Evolutionary conservation across 148 eudicot species (phyloP).

Genomic region (Persicaria tinctoria): DNA sequence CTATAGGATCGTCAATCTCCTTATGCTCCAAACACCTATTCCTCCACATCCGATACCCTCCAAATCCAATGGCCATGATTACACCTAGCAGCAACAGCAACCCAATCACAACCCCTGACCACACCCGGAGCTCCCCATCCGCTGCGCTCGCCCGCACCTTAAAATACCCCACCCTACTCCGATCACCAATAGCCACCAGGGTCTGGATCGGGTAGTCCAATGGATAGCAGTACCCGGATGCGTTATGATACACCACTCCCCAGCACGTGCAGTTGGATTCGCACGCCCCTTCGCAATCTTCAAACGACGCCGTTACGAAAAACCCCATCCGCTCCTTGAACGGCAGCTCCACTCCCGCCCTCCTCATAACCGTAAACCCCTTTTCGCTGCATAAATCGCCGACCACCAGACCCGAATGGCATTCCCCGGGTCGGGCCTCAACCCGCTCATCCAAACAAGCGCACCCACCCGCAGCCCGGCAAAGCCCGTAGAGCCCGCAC

Average conservation of each 20-base stretch:
- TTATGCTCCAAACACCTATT: slow-evolving; percentile 44
- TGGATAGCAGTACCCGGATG: slow-evolving; percentile 68
- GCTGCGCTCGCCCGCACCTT: slow-evolving; percentile 61
- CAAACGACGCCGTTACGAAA: slow-evolving; percentile 30
- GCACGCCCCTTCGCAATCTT: slow-evolving; percentile 55
- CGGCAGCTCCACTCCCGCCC: slow-evolving; percentile 55
- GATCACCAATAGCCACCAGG: slow-evolving; percentile 54
- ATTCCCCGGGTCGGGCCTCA: slow-evolving; percentile 36
- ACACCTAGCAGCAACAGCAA: slow-evolving; percentile 30
- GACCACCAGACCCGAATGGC: slow-evolving; percentile 28
- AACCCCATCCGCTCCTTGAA: slow-evolving; percentile 55
- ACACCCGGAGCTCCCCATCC: slow-evolving; percentile 34
- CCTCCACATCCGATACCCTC: slow-evolving; percentile 44
- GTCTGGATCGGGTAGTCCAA: slow-evolving; percentile 79
- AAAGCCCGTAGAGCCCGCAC: slow-evolving; percentile 75
- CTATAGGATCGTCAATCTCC: slow-evolving; percentile 35
- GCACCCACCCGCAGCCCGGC: slow-evolving; percentile 52
- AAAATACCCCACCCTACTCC: slow-evolving; percentile 66
- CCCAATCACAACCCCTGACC: slow-evolving; percentile 41
- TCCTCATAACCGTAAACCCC: slow-evolving; percentile 27
- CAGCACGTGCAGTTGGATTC: slow-evolving; percentile 66
- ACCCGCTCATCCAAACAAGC: slow-evolving; percentile 53
- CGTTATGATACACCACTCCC: slow-evolving; percentile 84
- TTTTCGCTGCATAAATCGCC: slow-evolving; percentile 36
- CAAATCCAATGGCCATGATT: slow-evolving; percentile 27